Percentiles rank a stretch among this genome's conserved stretches.
These are phyloP conservation scores for Linnemannia hyalina DNA, from an alignment of 192 early-diverging fungal species.

Conservation along the genomic window DNA sequence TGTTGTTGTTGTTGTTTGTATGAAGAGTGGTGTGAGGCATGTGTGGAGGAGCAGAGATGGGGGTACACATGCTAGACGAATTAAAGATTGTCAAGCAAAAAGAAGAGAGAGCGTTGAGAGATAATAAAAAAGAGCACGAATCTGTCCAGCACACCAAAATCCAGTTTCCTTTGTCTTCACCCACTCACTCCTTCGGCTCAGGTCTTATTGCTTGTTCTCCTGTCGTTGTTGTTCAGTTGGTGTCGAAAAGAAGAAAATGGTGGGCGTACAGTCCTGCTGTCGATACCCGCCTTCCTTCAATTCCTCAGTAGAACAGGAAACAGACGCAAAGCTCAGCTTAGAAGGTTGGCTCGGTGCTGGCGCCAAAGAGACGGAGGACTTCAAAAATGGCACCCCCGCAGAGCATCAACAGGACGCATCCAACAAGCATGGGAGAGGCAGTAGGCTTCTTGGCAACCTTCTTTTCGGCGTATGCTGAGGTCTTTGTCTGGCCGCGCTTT, in stretches of 20 bases:
- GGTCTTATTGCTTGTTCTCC: not conserved
- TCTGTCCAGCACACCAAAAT: not conserved
- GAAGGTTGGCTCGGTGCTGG: not conserved
- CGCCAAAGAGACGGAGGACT: conserved; percentile 38
- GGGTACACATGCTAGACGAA: not conserved
- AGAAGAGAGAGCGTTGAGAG: not conserved
- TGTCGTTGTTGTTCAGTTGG: not conserved
- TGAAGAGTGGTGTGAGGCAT: not conserved
- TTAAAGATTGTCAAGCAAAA: not conserved
- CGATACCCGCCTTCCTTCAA: not conserved
- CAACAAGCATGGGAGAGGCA: conserved; percentile 28
- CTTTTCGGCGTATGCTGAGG: conserved; percentile 1
- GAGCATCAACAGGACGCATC: conserved; percentile 26
- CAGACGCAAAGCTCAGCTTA: not conserved
- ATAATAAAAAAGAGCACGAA: not conserved
- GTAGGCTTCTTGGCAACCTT: conserved; percentile 19
- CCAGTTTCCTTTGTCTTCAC: not conserved
- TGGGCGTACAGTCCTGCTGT: not conserved
- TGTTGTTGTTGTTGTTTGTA: not conserved
- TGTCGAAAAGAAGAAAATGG: not conserved
- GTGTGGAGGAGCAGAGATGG: not conserved
- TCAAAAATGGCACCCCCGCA: conserved; percentile 47
- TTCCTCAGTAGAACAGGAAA: not conserved
- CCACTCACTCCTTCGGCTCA: not conserved
- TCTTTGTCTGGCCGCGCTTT: conserved; percentile 38